These are phyloP conservation scores for Leccinum subgranulosum DNA, from an alignment of 768 basidiomycete genomes.

Conservation along the genomic window DNA sequence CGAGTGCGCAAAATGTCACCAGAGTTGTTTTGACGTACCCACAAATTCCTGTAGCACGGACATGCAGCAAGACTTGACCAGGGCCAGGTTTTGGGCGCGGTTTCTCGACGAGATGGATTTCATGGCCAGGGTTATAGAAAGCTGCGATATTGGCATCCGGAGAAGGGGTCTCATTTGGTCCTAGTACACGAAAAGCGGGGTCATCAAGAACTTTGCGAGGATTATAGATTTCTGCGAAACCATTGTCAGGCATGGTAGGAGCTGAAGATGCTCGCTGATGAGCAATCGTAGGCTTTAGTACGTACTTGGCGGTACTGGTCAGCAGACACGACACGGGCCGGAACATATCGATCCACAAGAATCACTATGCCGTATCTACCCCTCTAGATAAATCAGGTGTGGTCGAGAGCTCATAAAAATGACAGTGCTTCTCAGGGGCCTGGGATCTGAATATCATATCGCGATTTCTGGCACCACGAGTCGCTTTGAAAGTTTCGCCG, in stretches of 20 bases:
- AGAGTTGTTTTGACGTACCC: conserved; percentile 41
- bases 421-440: background rate
- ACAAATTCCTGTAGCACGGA: conserved; percentile 67
- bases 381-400: background rate
- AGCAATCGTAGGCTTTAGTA: background rate
- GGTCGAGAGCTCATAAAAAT: background rate
- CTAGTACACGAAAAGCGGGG: conserved; percentile 52
- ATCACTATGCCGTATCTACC: background rate
- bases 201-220: conserved; percentile 56
- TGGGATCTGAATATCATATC: background rate
- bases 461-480: background rate
- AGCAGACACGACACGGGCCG: conserved; percentile 1
- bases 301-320: background rate
- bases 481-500: background rate
- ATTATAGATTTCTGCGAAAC: conserved; percentile 44
- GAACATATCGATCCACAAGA: background rate
- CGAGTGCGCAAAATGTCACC: background rate
- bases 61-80: conserved; percentile 64
- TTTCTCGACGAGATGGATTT: conserved; percentile 67
- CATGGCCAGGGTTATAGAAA: conserved; percentile 61
- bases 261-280: background rate
- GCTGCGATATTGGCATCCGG: conserved; percentile 54
- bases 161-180: conserved; percentile 47
- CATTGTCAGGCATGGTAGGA: conserved; percentile 20
- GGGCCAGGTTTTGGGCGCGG: conserved; percentile 57